Base-by-base conservation (phyloP, 1,139 yeast species). In the Scheffersomyces stambukii region DNA sequence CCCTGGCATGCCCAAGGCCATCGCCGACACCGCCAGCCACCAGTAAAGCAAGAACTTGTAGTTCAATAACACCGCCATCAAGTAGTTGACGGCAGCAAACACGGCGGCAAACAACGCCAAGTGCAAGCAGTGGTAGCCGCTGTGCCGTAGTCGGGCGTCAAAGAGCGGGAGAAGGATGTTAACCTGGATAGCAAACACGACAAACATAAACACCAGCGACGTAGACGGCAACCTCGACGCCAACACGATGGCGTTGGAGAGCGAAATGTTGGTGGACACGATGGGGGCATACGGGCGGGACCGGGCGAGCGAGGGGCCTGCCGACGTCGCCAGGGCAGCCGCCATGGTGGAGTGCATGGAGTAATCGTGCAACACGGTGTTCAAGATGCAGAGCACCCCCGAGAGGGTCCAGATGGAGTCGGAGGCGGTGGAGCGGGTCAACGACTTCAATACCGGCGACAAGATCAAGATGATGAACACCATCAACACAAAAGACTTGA, bases 371-470 rank as follows among this genome's bases (percentile, higher is more conserved):
- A 78, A 75, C 10, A 79, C 52, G 4, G 85, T 60, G 45, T 84
- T 84, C 24, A 77, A 64, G 6, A 85, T 42, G 21, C 84, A 78
- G 15, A 91, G 63, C 75, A 95, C 79, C 30, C 82, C 76, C 4
- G 95, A 77, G 6, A 91, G 57, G 0, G 95, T 88, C 97, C 98
- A 91, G 38, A 93, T 86, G 11, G 96, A 86, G 55, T 91, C 97
- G 1, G 94, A 82, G 0, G 96, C 76, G 0, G 96, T 86, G 1
- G 96, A 83, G 42, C 77, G 75, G 0, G 96, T 88, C 28, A 93
- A 66, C 0, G 96, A 88, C 43, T 85, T 83, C 32, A 91, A 66
- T 3, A 91, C 91, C 0, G 98, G 98, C 0, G 96, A 84, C 24
- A 89, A 60, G 0, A 93, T 78, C 25, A 88, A 61, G 26, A 89